Evolutionary conservation across 2,329 filamentous ascomycete genomes (phyloP), one percentile per base, ranked within the genome.

Genomic region (Aplosporella prunicola): DNA sequence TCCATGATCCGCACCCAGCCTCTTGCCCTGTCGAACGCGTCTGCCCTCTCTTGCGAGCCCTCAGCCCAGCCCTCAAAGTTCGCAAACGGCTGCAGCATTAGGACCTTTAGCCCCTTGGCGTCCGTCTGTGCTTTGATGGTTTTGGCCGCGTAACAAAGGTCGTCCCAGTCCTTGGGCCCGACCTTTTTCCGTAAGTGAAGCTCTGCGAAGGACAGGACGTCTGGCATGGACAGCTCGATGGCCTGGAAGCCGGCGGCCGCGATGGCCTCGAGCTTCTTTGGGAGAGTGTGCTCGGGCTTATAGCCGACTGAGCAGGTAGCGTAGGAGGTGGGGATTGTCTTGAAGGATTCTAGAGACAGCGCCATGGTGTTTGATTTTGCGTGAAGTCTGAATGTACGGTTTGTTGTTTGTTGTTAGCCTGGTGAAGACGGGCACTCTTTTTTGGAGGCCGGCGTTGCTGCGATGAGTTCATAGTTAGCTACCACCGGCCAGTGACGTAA

Each of bases 1-100:
- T 76, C 63, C 81, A 87, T 86, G 42, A 88, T 74, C 7, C 68
- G 60, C 32, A 82, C 72, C 82, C 81, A 88, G 0, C 78, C 79
- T 5, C 56, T 59, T 0, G 78, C 80, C 16, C 78, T 67, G 0
- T 62, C 58, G 45, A 82, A 82, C 0, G 77, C 80, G 35, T 80
- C 72, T 5, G 72, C 58, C 3, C 79, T 63, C 52, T 80, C 71
- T 1, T 61, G 48, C 2, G 71, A 74, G 0, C 65, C 74, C 26
- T 65, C 63, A 0, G 68, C 61, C 81, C 82, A 88, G 1, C 82
- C 82, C 48, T 88, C 82, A 41, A 85, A 86, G 48, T 86, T 82
- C 11, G 76, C 63, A 48, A 88, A 87, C 0, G 82, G 81, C 49
- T 88, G 82, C 5, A 87, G 58, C 64, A 86, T 80, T 54, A 87